Evolutionary conservation across 176 grass and related monocot species (phyloP), one percentile per base, ranked within the genome.

Genomic region (Phragmites australis): DNA sequence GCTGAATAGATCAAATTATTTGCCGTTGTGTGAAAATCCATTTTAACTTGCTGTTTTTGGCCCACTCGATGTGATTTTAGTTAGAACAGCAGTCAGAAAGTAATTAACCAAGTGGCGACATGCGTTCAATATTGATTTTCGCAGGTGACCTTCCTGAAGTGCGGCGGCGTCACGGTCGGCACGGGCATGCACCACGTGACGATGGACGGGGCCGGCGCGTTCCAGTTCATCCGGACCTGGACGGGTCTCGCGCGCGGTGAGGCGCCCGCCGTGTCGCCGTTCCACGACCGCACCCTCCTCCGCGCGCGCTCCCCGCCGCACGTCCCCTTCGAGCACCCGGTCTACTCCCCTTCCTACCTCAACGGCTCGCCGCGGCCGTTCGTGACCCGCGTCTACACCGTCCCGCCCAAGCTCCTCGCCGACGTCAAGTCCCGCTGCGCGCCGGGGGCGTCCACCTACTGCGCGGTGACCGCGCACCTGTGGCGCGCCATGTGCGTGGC

Each of bases 401-500:
- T 92, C 6, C 65, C 84, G 4, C 80, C 85, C 52, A 88, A 87
- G 70, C 48, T 87, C 21, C 76, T 94, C 19, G 59, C 87, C 5
- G 61, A 11, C 82, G 84, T 91, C 77, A 87, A 81, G 77, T 30
- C 77, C 5, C 7, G 29, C 3, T 88, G 83, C 60, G 68, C 56
- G 12, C 58, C 76, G 40, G 79, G 88, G 1, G 79, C 83, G 49
- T 93, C 93, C 52, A 97, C 93, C 12, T 97, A 93, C 89, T 83
- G 84, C 49, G 86, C 94, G 5, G 83, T 97, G 4, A 82, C 82
- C 13, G 77, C 94, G 16, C 91, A 93, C 69, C 72, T 97, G 43
- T 93, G 94, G 94, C 88, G 85, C 30, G 92, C 85, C 81, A 87
- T 81, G 68, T 97, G 94, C 89, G 78, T 91, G 7, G 81, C 91